A percentile compares a stretch with the other conserved stretches of the same genome.
phyloP scores from a whole-genome alignment of 2,329 filamentous ascomycete genomes.

The Aspergillus pseudotamarii region DNA sequence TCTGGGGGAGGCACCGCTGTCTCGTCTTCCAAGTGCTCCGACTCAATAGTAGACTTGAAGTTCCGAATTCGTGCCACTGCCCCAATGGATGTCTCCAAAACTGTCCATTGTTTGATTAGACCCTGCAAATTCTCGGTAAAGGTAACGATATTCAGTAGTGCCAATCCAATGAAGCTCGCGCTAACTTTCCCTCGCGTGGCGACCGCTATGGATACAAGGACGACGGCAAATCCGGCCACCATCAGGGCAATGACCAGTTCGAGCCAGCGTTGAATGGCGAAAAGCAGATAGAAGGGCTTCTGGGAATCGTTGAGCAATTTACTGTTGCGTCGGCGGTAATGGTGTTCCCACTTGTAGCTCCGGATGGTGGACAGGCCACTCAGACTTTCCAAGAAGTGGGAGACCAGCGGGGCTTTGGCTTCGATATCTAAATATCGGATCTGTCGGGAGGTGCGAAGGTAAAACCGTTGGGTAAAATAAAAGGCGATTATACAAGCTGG shows the following conservation, averaged over 20 bases:
- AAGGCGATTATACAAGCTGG: conserved; percentile 48
- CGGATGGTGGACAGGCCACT: conserved; percentile 54
- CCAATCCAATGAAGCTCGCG: conserved; percentile 49
- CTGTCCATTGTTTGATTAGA: conserved; percentile 52
- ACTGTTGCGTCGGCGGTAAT: conserved; percentile 41
- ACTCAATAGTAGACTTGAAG: conserved; percentile 47
- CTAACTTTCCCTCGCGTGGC: conserved; percentile 37
- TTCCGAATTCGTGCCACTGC: conserved; percentile 36
- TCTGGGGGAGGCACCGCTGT: conserved; percentile 44
- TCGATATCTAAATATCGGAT: conserved; percentile 58
- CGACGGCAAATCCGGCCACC: conserved; percentile 44
- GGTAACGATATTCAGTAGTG: conserved; percentile 50
- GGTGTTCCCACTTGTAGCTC: conserved; percentile 52
- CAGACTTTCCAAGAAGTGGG: conserved; percentile 56
- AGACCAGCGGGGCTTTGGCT: conserved; percentile 53
- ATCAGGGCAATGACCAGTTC: conserved; percentile 46
- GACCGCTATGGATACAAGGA: conserved; percentile 48
- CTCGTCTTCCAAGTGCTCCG: conserved; percentile 53
- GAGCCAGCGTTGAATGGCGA: conserved; percentile 49
- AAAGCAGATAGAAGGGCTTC: conserved; percentile 49
- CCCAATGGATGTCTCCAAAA: conserved; percentile 57
- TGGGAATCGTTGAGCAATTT: conserved; percentile 44
- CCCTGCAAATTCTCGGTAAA: conserved; percentile 49
- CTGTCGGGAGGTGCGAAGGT: conserved; percentile 56
- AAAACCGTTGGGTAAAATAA: conserved; percentile 56